Base-by-base conservation (phyloP, 768 basidiomycete species). In the Tephrocybe sp. region DNA sequence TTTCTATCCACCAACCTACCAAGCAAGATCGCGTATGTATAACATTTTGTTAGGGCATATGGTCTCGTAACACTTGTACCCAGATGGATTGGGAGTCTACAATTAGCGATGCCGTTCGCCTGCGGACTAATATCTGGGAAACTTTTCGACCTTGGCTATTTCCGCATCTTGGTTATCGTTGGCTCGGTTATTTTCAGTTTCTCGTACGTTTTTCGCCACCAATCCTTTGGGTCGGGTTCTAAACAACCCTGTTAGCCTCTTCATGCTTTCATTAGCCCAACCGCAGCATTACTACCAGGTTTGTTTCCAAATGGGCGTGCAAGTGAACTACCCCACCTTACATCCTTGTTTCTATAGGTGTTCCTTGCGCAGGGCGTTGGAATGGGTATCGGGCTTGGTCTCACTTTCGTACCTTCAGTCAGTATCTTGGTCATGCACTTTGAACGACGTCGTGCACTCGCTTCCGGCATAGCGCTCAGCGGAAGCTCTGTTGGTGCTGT, bases 361-460 rank as follows among this genome's bases (percentile, higher is more conserved):
- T 57, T 60, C 36, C 53, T 65, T 16, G 51, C 56, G 3, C 62
- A 60, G 41, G 59, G 55, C 23, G 22, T 62, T 2, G 60, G 62
- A 4, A 56, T 69, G 35, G 70, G 76, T 12, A 58, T 77, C n/a
- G 72, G 70, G 8, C 58, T 68, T 10, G 74, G 74, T 1, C 41
- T 69, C 31, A 62, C 68, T 22, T 74, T 70, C 52, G 60, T 71
- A 19, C 78, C 78, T 2, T 63, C 73, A 0, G 52, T 77, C 10
- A 70, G 71, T 1, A 65, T 76, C 44, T 48, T 73, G n/a, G 68
- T 70, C 12, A 74, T 76, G 36, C 72, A 77, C 60, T 80, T 79
- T 49, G 49, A 61, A 13, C 63, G 61, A 44, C 64, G 67, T 13
- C 65, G 76, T 22, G 61, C 74, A 4, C 52, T 74, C 3, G 74